Evolutionary conservation across 2,329 filamentous ascomycete species (phyloP), one percentile per base, ranked within the genome.

Genomic region (Fusarium humuli): DNA sequence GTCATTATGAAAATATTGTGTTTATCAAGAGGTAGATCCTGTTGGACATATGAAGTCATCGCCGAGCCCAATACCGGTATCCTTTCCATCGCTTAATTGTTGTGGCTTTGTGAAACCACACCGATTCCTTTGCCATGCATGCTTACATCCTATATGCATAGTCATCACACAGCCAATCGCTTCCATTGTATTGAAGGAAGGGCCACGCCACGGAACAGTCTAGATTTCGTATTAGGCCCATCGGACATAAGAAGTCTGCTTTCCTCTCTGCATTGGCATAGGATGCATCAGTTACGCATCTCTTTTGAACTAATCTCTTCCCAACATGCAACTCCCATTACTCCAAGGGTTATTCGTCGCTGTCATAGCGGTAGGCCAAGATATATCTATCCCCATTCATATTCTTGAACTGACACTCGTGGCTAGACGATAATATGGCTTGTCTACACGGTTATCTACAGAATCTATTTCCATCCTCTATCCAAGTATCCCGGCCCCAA

Each of bases 401-500:
- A 20, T 4, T 6, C 10, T n/a, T 1, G 2, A 10, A 8, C 23
- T 27, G 8, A 55, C 7, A 13, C 3, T 12, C 7, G 3, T 32
- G 34, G 23, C 10, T 5, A 53, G 49, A 14, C 25, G 1, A 7
- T 2, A 14, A 7, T 29, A 4, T 64, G 59, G 61, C 45, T 25
- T 7, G n/a, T 46, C 9, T 22, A 29, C 10, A 6, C 18, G 2
- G 7, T 64, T 6, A 20, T 50, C 6, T 75, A 74, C 40, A 56
- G 61, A 14, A 4, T 72, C 2, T 58, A 48, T 6, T 71, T 73
- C 5, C 72, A 75, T 44, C 70, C 72, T 25, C 42, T 75, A 2
- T 62, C 73, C 4, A 67, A 62, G 16, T 74, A 63, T 11, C 73
- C 73, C 8, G 72, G 73, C 7, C 73, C 73, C 4, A 64, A 53